A percentile compares a stretch with the other conserved stretches of the same genome.
These are phyloP conservation scores for Sphagnurus paluster DNA, from an alignment of 1,284 basidiomycete species.

Conservation along the genomic window DNA sequence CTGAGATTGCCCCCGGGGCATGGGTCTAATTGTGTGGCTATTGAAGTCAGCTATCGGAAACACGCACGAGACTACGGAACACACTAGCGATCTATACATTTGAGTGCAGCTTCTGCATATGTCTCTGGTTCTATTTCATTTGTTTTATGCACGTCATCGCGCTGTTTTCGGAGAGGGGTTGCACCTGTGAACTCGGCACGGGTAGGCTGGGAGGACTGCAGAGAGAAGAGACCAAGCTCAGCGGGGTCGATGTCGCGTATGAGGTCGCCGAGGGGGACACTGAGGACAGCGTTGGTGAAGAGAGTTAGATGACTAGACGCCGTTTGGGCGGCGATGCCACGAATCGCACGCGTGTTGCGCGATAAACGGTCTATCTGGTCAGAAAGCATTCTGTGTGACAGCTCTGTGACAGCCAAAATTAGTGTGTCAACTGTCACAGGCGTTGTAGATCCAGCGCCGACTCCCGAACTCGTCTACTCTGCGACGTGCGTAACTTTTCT, in stretches of 20 bases:
- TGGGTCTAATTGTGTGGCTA: slow-evolving; percentile 65
- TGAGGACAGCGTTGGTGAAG: slow-evolving; percentile 63
- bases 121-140: slow-evolving; percentile 67
- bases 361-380: slow-evolving; percentile 47
- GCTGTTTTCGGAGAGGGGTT: slow-evolving; percentile 61
- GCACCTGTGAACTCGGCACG: slow-evolving; percentile 68
- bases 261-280: slow-evolving; percentile 63
- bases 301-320: slow-evolving; percentile 31
- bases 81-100: slow-evolving; percentile 73
- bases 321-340: slow-evolving; percentile 27
- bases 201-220: slow-evolving; percentile 46
- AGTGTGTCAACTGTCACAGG: background rate
- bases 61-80: slow-evolving; percentile 25
- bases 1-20: slow-evolving; percentile 68
- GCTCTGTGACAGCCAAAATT: slow-evolving; percentile 11
- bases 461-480: too few relatives aligned
- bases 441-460: too few relatives aligned
- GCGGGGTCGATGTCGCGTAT: slow-evolving; percentile 76
- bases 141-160: slow-evolving; percentile 39
- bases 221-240: slow-evolving; percentile 72
- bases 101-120: slow-evolving; percentile 71
- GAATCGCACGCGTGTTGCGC: slow-evolving; percentile 36
- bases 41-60: slow-evolving; percentile 7
- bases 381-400: slow-evolving; percentile 39
- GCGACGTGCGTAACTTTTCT: too few relatives aligned